Evolutionary conservation across 2,329 filamentous ascomycete genomes (phyloP), one percentile per base, ranked within the genome.

Genomic region (Kalaharituber pfeilii): DNA sequence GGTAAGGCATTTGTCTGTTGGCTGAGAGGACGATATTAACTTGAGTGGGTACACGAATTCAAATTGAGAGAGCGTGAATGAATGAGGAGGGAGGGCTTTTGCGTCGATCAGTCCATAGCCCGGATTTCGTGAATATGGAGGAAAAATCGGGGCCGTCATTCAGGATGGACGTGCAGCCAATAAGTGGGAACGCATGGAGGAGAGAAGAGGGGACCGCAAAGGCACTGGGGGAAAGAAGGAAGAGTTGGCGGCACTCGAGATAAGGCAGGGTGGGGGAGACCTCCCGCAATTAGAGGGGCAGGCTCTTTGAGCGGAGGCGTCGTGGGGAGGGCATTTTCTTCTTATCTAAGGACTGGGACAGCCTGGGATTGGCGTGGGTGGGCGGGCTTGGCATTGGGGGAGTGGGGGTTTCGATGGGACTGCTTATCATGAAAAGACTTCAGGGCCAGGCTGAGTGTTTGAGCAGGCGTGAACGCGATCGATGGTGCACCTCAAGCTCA

Each of bases 21-120:
- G 72, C 9, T 82, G 78, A 13, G 81, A 75, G 1, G 89, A 86
- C 0, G 87, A 83, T 58, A 98, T 85, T 55, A 98, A 77, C 68
- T 98, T 98, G 49, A 98, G 75, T 1, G 91, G 91, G 65, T 96
- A 98, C 67, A 94, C 86, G 67, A 93, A 96, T 30, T 81, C 81
- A 60, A 94, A 77, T 28, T 78, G 27, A 94, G 75, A 47, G 80
- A 79, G 13, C 85, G 85, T 49, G 77, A 77, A 25, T 77, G 75
- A 28, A 81, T 80, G 54, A 9, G 62, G 62, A 30, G 88, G 85
- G 8, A 88, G 74, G 5, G 84, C 71, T 20, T 78, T 78, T 55
- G 86, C 79, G 52, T 86, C 74, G 61, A 95, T 83, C 60, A 74
- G 76, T 57, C 91, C 91, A 65, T 85, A 75, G 55, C 91, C 91